Evolutionary conservation across 345 rosid species (phyloP), one percentile per base, ranked within the genome.

Genomic region (Streptanthus diversifolius): DNA sequence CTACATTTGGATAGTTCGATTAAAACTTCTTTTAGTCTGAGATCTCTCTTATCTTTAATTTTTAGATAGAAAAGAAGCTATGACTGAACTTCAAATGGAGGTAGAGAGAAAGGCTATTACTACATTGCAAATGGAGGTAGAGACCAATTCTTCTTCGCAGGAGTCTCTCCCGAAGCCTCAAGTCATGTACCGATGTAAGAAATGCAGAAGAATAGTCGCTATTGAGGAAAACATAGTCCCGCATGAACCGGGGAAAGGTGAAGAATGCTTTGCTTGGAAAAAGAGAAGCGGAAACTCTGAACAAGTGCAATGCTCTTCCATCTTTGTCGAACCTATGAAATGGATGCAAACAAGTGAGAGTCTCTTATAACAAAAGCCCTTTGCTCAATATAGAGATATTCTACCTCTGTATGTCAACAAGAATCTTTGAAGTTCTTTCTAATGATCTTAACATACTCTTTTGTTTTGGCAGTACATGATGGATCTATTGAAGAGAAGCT

Each of bases 321-420:
- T 93, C 68, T 93, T 93, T 29, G 97, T 93, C 0, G 96, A 89
- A 82, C 95, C 98, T 62, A 81, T 93, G 93, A 90, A 88, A 79
- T 90, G 98, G 98, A 93, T 93, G 98, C 74, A 89, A 74, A 68
- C 87, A 72, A 89, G 92, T 87, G 22, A 73, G 7, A 29, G 1
- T 57, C 12, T 7, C n/a, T 27, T 21, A 7, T 22, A n/a, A n/a
- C n/a, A 36, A 0, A 30, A 5, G 0, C 30, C 15, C 8, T 61
- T 62, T 0, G 15, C 29, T n/a, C 30, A n/a, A n/a, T 51, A 10
- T 27, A 11, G n/a, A 48, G 13, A 15, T 11, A 9, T 13, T 8
- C 3, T 13, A 2, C 5, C 9, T 32, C 27, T 68, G n/a, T 56
- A 19, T 56, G 11, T 32, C 35, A 9, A 4, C 13, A 70, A 58